A percentile compares a stretch with the other conserved stretches of the same genome.
These are phyloP conservation scores for Zygosaccharomyces bailii DNA, from an alignment of 805 yeast species.

Conservation along the genomic window DNA sequence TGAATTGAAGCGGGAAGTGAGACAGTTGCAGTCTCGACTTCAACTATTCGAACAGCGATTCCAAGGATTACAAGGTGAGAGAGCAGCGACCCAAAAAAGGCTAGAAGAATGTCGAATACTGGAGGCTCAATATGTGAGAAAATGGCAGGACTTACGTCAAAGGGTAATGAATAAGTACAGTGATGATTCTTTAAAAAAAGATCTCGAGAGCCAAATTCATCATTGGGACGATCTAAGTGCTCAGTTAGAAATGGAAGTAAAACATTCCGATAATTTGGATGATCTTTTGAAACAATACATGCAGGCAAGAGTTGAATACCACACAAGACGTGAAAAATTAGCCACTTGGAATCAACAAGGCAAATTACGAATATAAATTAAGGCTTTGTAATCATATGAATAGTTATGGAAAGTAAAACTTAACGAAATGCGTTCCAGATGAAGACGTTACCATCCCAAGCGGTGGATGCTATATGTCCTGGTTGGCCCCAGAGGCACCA, in stretches of 20 bases:
- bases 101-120: conserved; percentile 27
- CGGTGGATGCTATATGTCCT: conserved; percentile 92
- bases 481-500: conserved; percentile 97
- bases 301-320: conserved; percentile 41
- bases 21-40: conserved; percentile 15
- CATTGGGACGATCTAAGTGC: conserved; percentile 33
- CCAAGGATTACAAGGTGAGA: conserved; percentile 26
- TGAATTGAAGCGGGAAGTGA: conserved; percentile 11
- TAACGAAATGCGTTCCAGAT: conserved; percentile 64
- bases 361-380: conserved; percentile 11
- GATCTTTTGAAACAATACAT: conserved; percentile 43
- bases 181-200: conserved; percentile 33
- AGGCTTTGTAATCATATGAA: conserved; percentile 4
- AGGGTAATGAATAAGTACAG: conserved; percentile 42
- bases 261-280: conserved; percentile 33
- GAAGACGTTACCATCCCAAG: conserved; percentile 95
- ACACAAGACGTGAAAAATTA: conserved; percentile 45
- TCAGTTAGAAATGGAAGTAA: conserved; percentile 17
- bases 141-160: conserved; percentile 38
- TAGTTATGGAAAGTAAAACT: neutral
- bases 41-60: conserved; percentile 25
- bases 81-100: conserved; percentile 27
- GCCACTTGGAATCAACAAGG: conserved; percentile 40
- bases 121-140: conserved; percentile 30
- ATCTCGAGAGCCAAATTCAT: conserved; percentile 31